Evolutionary conservation across 208 protist species (phyloP).

Genomic region (Sergeia podlipaevii): DNA sequence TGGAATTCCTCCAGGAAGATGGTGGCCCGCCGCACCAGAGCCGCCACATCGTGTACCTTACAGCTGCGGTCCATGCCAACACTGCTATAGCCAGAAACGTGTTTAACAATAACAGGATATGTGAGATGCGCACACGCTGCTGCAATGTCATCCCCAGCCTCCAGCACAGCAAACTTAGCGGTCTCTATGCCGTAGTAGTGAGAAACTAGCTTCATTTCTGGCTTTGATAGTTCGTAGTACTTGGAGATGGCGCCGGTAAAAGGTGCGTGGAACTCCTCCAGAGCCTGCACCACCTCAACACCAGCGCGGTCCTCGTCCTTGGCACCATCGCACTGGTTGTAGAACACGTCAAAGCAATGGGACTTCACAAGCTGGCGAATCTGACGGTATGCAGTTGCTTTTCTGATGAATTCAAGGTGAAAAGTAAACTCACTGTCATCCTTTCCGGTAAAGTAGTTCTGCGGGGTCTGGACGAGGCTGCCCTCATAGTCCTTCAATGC

Average conservation of each 20-base stretch:
- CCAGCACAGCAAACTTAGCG: conserved; percentile 54
- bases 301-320: conserved; percentile 88
- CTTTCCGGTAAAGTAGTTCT: conserved; percentile 66
- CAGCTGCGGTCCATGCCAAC: conserved; percentile 89
- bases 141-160: conserved; percentile 46
- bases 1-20: conserved; percentile 79
- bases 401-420: conserved; percentile 67
- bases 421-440: conserved; percentile 56
- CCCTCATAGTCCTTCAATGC: conserved; percentile 76
- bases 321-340: conserved; percentile 89
- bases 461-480: conserved; percentile 68
- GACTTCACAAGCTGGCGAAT: conserved; percentile 83
- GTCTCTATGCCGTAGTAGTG: conserved; percentile 76
- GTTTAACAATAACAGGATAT: conserved; percentile 88
- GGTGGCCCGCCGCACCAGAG: conserved; percentile 42
- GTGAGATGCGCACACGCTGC: conserved; percentile 29
- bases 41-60: conserved; percentile 65
- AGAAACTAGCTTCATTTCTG: conserved; percentile 87
- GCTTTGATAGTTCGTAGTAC: conserved; percentile 88
- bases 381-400: conserved; percentile 78
- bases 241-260: conserved; percentile 88
- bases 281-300: conserved; percentile 80
- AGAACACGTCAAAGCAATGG: conserved; percentile 82
- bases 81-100: conserved; percentile 88
- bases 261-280: conserved; percentile 87